These are phyloP conservation scores for Westerdykella ornata DNA, from an alignment of 2,329 filamentous ascomycete species.

Conservation along the genomic window DNA sequence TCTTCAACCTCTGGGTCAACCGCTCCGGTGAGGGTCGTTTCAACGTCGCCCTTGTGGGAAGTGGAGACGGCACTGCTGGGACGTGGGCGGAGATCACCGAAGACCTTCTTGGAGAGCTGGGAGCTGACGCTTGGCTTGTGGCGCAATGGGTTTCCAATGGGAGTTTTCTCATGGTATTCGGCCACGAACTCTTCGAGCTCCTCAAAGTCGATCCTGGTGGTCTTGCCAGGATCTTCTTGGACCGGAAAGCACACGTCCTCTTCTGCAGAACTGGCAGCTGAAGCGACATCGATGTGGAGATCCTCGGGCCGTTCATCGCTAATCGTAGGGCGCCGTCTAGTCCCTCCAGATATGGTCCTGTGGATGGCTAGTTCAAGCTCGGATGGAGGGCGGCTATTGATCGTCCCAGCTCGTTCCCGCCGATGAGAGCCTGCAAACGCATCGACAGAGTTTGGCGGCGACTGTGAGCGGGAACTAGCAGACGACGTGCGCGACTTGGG, in stretches of 20 bases:
- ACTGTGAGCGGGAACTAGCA: slow-evolving; percentile 60
- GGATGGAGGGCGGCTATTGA: slow-evolving; percentile 51
- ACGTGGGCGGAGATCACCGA: slow-evolving; percentile 52
- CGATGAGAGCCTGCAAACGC: slow-evolving; percentile 89
- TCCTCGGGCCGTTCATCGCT: slow-evolving; percentile 53
- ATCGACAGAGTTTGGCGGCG: slow-evolving; percentile 94
- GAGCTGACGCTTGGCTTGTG: slow-evolving; percentile 32
- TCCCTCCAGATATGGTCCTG: slow-evolving; percentile 63
- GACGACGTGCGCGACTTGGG: slow-evolving; percentile 45
- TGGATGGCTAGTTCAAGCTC: slow-evolving; percentile 56
- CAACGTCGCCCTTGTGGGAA: slow-evolving; percentile 34
- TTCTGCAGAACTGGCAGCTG: slow-evolving; percentile 65
- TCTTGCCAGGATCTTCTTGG: slow-evolving; percentile 63
- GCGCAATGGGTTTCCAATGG: slow-evolving; percentile 39
- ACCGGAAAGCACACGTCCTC: slow-evolving; percentile 86
- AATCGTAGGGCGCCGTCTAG: slow-evolving; percentile 55
- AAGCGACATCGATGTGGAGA: slow-evolving; percentile 57
- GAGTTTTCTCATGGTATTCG: slow-evolving; percentile 46
- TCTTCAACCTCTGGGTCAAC: slow-evolving; percentile 37
- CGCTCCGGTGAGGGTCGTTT: slow-evolving; percentile 23
- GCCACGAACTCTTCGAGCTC: slow-evolving; percentile 87
- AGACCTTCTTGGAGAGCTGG: slow-evolving; percentile 48
- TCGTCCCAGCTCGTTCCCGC: slow-evolving; percentile 65
- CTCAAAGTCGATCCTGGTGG: slow-evolving; percentile 83
- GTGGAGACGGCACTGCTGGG: slow-evolving; percentile 34